Conservation (phyloP, 768 basidiomycete species). For the Cytidiella melzeri region DNA sequence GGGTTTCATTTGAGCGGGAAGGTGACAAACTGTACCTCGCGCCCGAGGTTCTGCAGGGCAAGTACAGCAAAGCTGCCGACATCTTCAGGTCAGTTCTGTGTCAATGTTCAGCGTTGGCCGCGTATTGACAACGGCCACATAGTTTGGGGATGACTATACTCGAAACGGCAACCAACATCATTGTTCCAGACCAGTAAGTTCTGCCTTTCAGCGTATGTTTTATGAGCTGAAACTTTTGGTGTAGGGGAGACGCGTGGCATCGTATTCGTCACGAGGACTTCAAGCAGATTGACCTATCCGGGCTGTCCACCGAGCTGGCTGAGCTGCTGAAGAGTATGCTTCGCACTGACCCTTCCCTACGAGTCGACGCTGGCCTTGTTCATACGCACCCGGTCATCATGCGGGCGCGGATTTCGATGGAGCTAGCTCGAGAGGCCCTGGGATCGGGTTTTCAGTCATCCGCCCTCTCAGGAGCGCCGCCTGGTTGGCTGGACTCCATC, state of each 20-base stretch:
- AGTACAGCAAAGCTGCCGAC: conserved; percentile 91
- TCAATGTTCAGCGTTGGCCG: not conserved
- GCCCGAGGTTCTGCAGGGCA: conserved; percentile 88
- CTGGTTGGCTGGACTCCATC: conserved; percentile 62
- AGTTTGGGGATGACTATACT: conserved; percentile 96
- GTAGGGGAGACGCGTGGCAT: conserved; percentile 91
- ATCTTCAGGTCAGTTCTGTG: conserved; percentile 69
- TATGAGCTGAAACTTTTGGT: conserved; percentile 16
- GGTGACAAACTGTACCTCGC: conserved; percentile 97
- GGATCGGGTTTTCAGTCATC: conserved; percentile 49
- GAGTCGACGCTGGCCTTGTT: conserved; percentile 52
- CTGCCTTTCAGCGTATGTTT: conserved; percentile 4
- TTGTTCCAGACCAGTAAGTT: conserved; percentile 93
- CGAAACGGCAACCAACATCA: conserved; percentile 92
- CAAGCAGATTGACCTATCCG: conserved; percentile 64
- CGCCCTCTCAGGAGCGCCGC: conserved; percentile 54
- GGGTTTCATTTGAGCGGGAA: conserved; percentile 80
- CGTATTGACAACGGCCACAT: conserved; percentile 18
- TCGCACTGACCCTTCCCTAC: conserved; percentile 57
- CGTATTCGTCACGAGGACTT: conserved; percentile 89
- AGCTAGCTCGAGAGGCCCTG: conserved; percentile 33
- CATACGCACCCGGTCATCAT: conserved; percentile 56
- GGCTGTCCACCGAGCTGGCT: conserved; percentile 59
- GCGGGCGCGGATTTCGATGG: conserved; percentile 63
- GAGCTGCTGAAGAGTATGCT: conserved; percentile 72